Conservation (phyloP, 1,139 yeast genomes). For the Suhomyces bokatorum region DNA sequence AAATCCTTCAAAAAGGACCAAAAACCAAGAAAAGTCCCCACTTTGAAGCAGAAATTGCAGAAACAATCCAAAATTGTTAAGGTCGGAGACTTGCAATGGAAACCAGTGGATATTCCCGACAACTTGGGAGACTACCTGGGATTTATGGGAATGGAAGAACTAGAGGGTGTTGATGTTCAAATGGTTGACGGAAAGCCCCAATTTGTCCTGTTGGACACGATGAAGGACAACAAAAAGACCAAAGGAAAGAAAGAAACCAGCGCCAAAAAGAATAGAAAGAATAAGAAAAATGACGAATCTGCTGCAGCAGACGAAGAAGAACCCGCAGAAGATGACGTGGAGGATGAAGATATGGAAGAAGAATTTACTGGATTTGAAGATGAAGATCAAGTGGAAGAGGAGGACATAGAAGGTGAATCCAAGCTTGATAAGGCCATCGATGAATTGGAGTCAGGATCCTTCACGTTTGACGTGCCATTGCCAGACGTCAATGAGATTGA, state of each 20-base stretch:
- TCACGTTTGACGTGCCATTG: constrained; percentile 20
- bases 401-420: constrained; percentile 12
- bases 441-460: constrained; percentile 10
- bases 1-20: constrained; percentile 7
- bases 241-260: not conserved
- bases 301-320: constrained; percentile 28
- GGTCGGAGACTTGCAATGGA: constrained; percentile 67
- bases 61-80: constrained; percentile 46
- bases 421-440: constrained; percentile 8
- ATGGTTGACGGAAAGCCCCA: constrained; percentile 64
- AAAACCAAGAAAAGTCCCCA: constrained; percentile 23
- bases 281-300: not conserved
- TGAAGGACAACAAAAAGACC: not conserved
- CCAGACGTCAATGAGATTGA: constrained; percentile 44
- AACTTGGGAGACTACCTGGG: constrained; percentile 87
- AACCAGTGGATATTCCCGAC: constrained; percentile 77
- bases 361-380: constrained; percentile 14
- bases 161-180: constrained; percentile 86
- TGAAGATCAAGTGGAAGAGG: constrained; percentile 13
- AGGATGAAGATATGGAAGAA: constrained; percentile 13
- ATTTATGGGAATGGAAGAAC: constrained; percentile 87
- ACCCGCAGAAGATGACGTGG: constrained; percentile 29
- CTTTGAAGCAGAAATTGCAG: constrained; percentile 34
- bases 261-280: not conserved
- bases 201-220: constrained; percentile 51